Conservation (phyloP, 306 rosid genomes). For the Canavalia ensiformis region DNA sequence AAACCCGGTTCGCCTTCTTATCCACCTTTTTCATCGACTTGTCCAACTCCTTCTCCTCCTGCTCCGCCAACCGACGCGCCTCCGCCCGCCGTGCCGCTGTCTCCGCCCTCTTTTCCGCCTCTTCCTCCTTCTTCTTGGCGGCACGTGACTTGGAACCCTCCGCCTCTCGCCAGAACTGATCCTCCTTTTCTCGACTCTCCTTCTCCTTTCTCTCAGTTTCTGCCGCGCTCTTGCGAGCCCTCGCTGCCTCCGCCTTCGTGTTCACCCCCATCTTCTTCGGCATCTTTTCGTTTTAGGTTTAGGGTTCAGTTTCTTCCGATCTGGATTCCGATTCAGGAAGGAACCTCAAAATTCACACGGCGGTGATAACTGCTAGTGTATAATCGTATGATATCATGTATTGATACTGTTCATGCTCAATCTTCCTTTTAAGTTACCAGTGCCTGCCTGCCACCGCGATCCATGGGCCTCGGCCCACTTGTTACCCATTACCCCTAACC, state of each 20-base stretch:
- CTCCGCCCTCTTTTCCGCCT: conserved; percentile 88
- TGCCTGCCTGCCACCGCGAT: neutral
- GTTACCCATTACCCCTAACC: neutral
- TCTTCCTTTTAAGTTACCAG: too few species aligned
- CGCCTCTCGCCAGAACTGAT: conserved; percentile 87
- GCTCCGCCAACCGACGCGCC: conserved; percentile 88
- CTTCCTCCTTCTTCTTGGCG: conserved; percentile 92
- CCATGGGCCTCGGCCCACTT: conserved; percentile 14
- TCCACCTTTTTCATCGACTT: conserved; percentile 75
- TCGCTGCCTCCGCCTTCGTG: conserved; percentile 90
- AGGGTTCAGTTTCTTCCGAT: neutral
- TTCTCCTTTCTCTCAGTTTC: conserved; percentile 83
- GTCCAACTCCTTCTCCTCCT: conserved; percentile 91
- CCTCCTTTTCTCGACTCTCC: conserved; percentile 75
- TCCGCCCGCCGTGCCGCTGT: conserved; percentile 80
- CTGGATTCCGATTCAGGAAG: too few species aligned
- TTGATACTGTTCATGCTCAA: too few species aligned
- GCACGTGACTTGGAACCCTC: conserved; percentile 92
- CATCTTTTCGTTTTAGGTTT: conserved; percentile 27
- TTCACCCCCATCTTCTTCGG: conserved; percentile 97
- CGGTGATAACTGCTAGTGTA: too few species aligned
- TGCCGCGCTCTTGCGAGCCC: conserved; percentile 77
- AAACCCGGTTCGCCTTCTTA: conserved; percentile 81
- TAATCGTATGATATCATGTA: too few species aligned
- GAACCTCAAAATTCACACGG: neutral